Conservation (phyloP, 106 monocot genomes). For the Dioscorea zingiberensis region DNA sequence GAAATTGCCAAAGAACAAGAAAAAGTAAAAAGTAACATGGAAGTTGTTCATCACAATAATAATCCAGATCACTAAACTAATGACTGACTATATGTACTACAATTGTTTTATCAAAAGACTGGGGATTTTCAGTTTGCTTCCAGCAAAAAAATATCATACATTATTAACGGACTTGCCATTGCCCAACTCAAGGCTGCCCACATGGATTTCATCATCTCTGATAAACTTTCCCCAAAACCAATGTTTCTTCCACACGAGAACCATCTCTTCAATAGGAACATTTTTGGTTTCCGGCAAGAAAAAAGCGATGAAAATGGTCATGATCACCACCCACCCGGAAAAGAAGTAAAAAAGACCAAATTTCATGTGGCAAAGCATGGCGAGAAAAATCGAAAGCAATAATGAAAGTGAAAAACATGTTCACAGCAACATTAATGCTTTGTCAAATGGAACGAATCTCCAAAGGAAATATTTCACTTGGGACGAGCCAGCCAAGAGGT, state of each 20-base stretch:
- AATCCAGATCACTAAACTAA: background rate
- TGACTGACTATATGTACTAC: background rate
- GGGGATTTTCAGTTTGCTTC: background rate
- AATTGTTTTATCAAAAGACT: background rate
- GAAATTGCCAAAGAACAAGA: background rate
- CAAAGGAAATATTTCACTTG: conserved; percentile 24
- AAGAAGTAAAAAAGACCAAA: conserved; percentile 18
- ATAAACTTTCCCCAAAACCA: conserved; percentile 26
- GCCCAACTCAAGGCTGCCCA: conserved; percentile 7
- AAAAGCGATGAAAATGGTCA: conserved; percentile 18
- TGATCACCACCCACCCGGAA: conserved; percentile 20
- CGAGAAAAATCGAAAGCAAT: conserved; percentile 19
- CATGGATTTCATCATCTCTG: conserved; percentile 8
- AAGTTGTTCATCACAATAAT: background rate
- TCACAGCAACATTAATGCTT: conserved; percentile 28
- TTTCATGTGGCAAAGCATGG: conserved; percentile 14
- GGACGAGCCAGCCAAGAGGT: conserved; percentile 29
- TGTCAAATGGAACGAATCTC: conserved; percentile 26
- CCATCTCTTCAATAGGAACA: conserved; percentile 31
- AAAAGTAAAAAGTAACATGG: background rate
- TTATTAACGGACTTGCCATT: conserved; percentile 4
- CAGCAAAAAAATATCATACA: background rate
- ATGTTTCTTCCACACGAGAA: conserved; percentile 20
- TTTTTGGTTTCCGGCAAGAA: conserved; percentile 30
- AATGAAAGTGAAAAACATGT: conserved; percentile 33